Evolutionary conservation across 169 alveolate genomes (phyloP), one percentile per base, ranked within the genome.

Genomic region (Plasmodium fragile): DNA sequence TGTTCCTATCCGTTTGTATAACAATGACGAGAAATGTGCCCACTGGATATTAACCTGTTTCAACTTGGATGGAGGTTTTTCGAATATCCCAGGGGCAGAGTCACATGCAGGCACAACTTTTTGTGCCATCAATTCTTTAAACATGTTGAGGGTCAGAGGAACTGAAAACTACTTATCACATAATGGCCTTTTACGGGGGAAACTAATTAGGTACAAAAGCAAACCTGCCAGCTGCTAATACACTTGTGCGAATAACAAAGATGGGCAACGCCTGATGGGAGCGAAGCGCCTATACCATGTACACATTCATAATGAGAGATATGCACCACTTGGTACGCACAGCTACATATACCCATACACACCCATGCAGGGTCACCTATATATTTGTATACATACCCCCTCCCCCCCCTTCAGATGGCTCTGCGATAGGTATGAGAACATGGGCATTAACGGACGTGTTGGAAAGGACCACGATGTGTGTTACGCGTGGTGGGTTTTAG

Each of bases 51-150:
- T 92, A 92, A 92, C 39, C 32, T 90, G 94, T 59, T 81, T 81
- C 71, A 96, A 96, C 77, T 71, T 83, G 16, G 97, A 96, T 85
- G 97, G 97, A 39, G 97, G 97, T 22, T 80, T 95, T 65, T 80
- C 95, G 7, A 84, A 93, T 25, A 3, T 55, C 22, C 95, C 95
- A 0, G 90, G 90, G 18, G 81, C 90, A 16, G 96, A 96, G 55
- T 95, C 97, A 69, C 97, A 96, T 89, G 95, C 95, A 10, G 97
- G 96, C 16, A 96, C 96, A 11, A 93, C 96, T 0, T 96, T 96
- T 43, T 96, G 97, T 71, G 96, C 95, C 28, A 49, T 95, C 22
- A 73, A 75, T 75, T 85, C 93, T 1, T 34, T 85, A 49, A 85
- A 73, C 28, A 4, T 85, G 22, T 30, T 85, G 41, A 85, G 69